Evolutionary conservation across 768 basidiomycete genomes (phyloP), one percentile per base, ranked within the genome.

Genomic region (Termitomyces sp.): DNA sequence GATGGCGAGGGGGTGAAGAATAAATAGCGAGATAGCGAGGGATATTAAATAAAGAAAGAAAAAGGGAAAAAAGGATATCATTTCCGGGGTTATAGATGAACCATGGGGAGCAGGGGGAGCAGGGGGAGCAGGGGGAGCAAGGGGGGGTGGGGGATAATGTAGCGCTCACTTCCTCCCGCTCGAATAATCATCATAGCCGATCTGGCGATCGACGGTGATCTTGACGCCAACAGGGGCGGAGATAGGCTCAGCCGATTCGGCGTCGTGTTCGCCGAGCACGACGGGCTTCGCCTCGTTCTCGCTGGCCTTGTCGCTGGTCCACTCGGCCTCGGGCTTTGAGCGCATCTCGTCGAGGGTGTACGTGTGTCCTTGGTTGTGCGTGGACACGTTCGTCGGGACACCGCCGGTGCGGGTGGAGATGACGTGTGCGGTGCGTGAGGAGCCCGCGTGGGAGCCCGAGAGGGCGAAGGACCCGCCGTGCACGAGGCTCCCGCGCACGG

Each of bases 401-500:
- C 68, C 73, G 39, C 74, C 78, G 7, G 75, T 78, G 57, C 77
- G 81, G 12, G 75, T 75, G 31, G 78, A 77, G 52, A 80, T 75
- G 62, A 81, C 82, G 65, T 81, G 78, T n/a, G 81, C 80, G 6
- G 76, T 76, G 63, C 80, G 76, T 34, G 78, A 80, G n/a, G 82
- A 81, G 57, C 70, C 70, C 20, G 70, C 68, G 54, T 67, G 67
- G 5, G 79, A 73, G 30, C 72, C 81, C 56, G 81, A 79, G n/a
- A 80, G 71, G 16, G 83, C 81, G 68, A 91, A 93, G 47, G 79
- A 77, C 22, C 91, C 91, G 44, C 91, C 91, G 44, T 81, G 71
- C 24, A 75, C 79, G 69, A 93, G 88, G 27, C 83, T 70, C n/a
- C 91, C 91, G 56, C 89, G 86, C 53, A 93, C 87, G 61, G 83